Evolutionary conservation across 495 filamentous ascomycete species (phyloP).

Genomic region (Penicillium flavigenum): DNA sequence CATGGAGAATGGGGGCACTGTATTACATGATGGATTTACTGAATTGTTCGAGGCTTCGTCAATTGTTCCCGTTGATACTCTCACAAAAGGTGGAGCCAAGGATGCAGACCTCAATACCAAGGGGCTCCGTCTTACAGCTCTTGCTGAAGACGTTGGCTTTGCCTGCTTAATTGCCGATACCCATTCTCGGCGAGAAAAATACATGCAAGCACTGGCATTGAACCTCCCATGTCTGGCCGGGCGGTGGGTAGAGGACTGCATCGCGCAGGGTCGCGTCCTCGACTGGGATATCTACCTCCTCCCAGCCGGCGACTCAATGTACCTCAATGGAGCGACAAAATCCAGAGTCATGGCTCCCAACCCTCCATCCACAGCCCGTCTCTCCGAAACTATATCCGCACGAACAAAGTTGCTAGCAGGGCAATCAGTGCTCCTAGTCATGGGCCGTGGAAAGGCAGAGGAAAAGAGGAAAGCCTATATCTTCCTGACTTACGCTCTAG

Average conservation of each 20-base stretch:
- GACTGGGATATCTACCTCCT: constrained; percentile 82
- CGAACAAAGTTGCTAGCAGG: constrained; percentile 63
- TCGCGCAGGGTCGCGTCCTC: constrained; percentile 56
- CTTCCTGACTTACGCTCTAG: constrained; percentile 78
- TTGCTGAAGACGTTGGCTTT: constrained; percentile 65
- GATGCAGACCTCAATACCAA: constrained; percentile 16
- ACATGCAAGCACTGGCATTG: constrained; percentile 91
- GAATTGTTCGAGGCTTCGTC: constrained; percentile 68
- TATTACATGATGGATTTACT: constrained; percentile 78
- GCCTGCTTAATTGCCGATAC: constrained; percentile 80
- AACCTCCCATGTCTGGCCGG: constrained; percentile 79
- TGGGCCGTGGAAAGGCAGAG: constrained; percentile 64
- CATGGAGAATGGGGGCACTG: constrained; percentile 62
- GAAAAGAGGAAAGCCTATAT: constrained; percentile 60
- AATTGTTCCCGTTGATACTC: constrained; percentile 32
- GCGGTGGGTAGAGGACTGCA: constrained; percentile 77
- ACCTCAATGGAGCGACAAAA: constrained; percentile 73
- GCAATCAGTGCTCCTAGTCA: constrained; percentile 72
- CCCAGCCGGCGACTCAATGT: constrained; percentile 75
- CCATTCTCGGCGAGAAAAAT: constrained; percentile 87
- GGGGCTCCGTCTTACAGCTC: constrained; percentile 47
- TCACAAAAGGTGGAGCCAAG: constrained; percentile 24
- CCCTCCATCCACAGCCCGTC: constrained; percentile 53
- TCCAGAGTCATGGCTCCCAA: constrained; percentile 66
- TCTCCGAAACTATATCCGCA: constrained; percentile 55